phyloP scores from a whole-genome alignment of 2,329 filamentous ascomycete genomes.

The Verticillium dahliae region DNA sequence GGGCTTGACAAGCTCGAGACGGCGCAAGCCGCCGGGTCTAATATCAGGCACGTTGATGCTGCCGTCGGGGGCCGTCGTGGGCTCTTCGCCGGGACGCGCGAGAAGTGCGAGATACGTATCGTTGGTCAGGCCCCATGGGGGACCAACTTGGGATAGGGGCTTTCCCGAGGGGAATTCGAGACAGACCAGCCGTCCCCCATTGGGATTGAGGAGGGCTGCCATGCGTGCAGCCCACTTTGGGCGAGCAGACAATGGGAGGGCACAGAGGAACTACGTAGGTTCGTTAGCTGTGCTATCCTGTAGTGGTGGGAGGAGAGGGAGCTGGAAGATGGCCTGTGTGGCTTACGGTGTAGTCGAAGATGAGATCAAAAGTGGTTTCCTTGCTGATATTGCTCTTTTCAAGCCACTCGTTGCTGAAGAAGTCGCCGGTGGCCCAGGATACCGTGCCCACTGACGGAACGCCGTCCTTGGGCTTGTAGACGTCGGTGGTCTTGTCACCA shows the following conservation, averaged over 20 bases:
- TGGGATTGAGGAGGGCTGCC: slow-evolving; percentile 38
- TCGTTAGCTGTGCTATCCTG: not conserved
- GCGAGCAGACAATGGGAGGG: slow-evolving; percentile 47
- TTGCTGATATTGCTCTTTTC: slow-evolving; percentile 30
- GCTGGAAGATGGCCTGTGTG: not conserved
- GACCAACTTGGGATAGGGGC: slow-evolving; percentile 56
- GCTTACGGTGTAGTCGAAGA: slow-evolving; percentile 58
- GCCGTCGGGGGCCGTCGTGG: not conserved
- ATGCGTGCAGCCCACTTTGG: slow-evolving; percentile 48
- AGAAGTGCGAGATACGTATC: slow-evolving; percentile 69
- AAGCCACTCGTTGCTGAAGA: slow-evolving; percentile 57
- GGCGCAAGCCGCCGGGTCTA: slow-evolving; percentile 35
- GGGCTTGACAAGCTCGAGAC: slow-evolving; percentile 44
- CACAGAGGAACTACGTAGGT: slow-evolving; percentile 50
- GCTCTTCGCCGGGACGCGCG: slow-evolving; percentile 57
- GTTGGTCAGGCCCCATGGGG: slow-evolving; percentile 65
- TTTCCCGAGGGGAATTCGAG: slow-evolving; percentile 77
- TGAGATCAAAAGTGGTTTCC: slow-evolving; percentile 53
- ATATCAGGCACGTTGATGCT: slow-evolving; percentile 28
- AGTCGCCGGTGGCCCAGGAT: slow-evolving; percentile 57
- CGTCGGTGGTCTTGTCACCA: slow-evolving; percentile 30
- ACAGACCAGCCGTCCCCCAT: slow-evolving; percentile 47
- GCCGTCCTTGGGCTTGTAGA: slow-evolving; percentile 34
- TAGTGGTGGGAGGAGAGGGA: not conserved
- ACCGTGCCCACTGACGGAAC: slow-evolving; percentile 39